These are phyloP conservation scores for Solanum hybrid DNA, from an alignment of 305 asterid species.

Conservation along the genomic window DNA sequence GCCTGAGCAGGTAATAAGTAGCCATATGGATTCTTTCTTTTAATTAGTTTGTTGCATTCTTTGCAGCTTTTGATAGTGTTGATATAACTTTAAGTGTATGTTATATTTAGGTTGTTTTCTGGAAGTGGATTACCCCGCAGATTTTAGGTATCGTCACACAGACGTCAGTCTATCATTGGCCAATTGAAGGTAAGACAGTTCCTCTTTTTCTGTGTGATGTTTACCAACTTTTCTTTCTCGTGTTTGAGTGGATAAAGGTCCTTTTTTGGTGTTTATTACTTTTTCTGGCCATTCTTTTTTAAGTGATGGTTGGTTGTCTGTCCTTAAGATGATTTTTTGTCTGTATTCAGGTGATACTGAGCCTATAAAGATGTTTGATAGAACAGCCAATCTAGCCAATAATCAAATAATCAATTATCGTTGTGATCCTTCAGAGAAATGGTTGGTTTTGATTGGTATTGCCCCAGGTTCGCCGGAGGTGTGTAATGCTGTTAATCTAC, in stretches of 20 bases:
- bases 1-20: constrained; percentile 84
- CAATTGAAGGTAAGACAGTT: constrained; percentile 62
- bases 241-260: neutral
- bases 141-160: constrained; percentile 95
- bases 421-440: constrained; percentile 95
- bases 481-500: constrained; percentile 5
- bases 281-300: constrained; percentile 2
- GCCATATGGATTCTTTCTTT: constrained; percentile 3
- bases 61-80: neutral
- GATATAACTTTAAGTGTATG: neutral
- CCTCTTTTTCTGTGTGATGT: neutral
- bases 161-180: constrained; percentile 92
- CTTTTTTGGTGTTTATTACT: neutral
- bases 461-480: constrained; percentile 99
- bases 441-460: constrained; percentile 98
- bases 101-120: constrained; percentile 69
- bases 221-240: constrained; percentile 1
- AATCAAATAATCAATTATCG: constrained; percentile 91
- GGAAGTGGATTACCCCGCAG: constrained; percentile 97
- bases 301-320: neutral
- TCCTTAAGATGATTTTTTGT: constrained; percentile 3
- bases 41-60: constrained; percentile 7
- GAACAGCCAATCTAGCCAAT: constrained; percentile 85
- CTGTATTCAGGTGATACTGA: constrained; percentile 74
- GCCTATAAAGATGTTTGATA: constrained; percentile 92